Base-by-base conservation (phyloP, 1,284 basidiomycete genomes). In the Phaffia rhodozyma region DNA sequence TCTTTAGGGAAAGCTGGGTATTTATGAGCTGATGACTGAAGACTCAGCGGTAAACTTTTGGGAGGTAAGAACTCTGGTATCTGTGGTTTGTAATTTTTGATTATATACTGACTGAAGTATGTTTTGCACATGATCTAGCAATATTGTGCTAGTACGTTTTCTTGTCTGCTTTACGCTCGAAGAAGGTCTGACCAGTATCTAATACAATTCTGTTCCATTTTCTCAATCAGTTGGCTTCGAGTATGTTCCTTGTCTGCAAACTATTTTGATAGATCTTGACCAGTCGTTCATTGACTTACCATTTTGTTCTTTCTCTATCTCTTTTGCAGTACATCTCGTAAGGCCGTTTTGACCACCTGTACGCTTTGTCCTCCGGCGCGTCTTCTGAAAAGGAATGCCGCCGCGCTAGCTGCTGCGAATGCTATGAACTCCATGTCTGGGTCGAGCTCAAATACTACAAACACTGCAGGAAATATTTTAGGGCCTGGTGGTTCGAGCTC, bases 11-110 rank as follows among this genome's bases (percentile, higher is more conserved):
- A 85, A 90, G 58, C 75, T 97, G 55, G 96, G 92, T 71, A 97
- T 99, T 62, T 97, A 97, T 76, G 94, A 98, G 75, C 81, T 97
- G 61, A 93, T 94, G 90, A 87, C 89, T 2, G 89, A 94, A 74
- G 93, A 97, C 73, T 89, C 86, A 5, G 91, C 92, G 2, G 92
- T 97, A 29, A 93, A 97, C 74, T 98, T 96, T 73, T 97, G 87
- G 90, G 60, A 61, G 59, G 59, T 60, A 18, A 23, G 59, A 43
- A 43, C 13, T 11, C 13, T 43, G 5, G 5, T 7, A 11, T 38
- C 21, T 1, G 9, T 38, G 25, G 21, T 20, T 38, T 25, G 1
- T 18, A 6, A 29, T 50, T 20, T 52, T 34, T 13, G 9, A 20
- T 23, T n/a, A 3, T 53, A 21, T 3, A 20, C 5, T 30, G 9